Percentiles rank a stretch among this genome's conserved stretches.
These are phyloP conservation scores for Microstroma glucosiphilum DNA, from an alignment of 1,284 basidiomycete genomes.

Conservation along the genomic window DNA sequence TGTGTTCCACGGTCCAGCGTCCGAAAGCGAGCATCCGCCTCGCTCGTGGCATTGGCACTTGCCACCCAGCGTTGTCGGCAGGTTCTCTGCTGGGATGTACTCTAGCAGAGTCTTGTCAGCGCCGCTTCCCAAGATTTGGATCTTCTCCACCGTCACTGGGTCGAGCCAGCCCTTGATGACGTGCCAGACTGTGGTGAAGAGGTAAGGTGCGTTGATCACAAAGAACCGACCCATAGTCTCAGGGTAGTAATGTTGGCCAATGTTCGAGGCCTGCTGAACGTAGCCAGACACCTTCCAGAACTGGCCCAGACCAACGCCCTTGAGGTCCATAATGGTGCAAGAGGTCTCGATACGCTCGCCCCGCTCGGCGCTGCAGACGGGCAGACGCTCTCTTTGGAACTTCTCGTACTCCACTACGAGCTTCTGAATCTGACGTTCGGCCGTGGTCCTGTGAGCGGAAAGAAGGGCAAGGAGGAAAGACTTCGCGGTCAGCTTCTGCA, in stretches of 20 bases:
- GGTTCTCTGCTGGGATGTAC: conserved; percentile 67
- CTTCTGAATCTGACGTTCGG: conserved; percentile 79
- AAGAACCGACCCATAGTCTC: conserved; percentile 66
- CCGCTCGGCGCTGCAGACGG: conserved; percentile 66
- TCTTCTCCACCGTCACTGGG: conserved; percentile 81
- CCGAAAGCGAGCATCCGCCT: conserved; percentile 78
- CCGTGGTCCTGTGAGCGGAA: conserved; percentile 61
- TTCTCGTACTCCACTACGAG: conserved; percentile 93
- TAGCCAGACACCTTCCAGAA: conserved; percentile 88
- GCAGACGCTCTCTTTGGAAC: conserved; percentile 63
- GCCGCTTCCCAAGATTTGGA: conserved; percentile 38
- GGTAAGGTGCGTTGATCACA: conserved; percentile 76
- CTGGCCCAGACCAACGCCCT: conserved; percentile 70
- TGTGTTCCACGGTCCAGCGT: conserved; percentile 86
- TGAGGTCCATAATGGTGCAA: conserved; percentile 93
- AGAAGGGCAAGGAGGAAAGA: neutral
- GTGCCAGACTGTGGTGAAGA: conserved; percentile 81
- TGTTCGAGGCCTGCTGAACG: conserved; percentile 68
- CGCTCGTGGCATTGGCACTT: conserved; percentile 61
- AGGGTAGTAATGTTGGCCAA: conserved; percentile 79
- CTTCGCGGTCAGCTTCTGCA: neutral
- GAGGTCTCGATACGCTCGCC: conserved; percentile 93
- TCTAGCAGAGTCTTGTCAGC: conserved; percentile 37
- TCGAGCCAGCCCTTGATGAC: conserved; percentile 92
- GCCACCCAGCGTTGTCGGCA: conserved; percentile 82